These are phyloP conservation scores for Rhododendron ovatum DNA, from an alignment of 148 eudicot species.

Conservation along the genomic window DNA sequence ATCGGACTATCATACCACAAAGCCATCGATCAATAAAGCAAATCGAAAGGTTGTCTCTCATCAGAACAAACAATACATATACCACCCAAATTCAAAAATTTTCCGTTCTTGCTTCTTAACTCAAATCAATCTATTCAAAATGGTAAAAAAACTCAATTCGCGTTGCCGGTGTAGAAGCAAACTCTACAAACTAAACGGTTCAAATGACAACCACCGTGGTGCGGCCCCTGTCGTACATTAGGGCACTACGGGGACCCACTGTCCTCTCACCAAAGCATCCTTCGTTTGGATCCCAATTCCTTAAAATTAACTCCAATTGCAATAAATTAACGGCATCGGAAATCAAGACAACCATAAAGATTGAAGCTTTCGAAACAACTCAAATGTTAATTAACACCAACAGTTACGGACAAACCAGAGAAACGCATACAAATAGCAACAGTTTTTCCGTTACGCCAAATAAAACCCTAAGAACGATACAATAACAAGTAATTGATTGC, in stretches of 20 bases:
- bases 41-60: neutral
- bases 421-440: neutral
- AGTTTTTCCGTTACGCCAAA: neutral
- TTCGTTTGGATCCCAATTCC: neutral
- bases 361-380: neutral
- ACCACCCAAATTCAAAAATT: neutral
- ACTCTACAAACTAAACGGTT: neutral
- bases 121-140: neutral
- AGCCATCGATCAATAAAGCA: neutral
- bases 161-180: neutral
- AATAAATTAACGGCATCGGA: neutral
- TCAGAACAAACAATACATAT: neutral
- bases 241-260: neutral
- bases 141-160: neutral
- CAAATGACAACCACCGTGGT: neutral
- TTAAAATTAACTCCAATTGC: neutral
- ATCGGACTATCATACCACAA: neutral
- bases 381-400: neutral
- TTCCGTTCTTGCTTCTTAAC: neutral
- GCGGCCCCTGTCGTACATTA: neutral
- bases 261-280: neutral
- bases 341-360: neutral
- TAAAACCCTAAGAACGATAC: conserved; percentile 4
- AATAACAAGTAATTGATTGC: neutral
- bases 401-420: neutral